Evolutionary conservation across 2,329 filamentous ascomycete genomes (phyloP).

Genomic region (Trichophyton verrucosum): DNA sequence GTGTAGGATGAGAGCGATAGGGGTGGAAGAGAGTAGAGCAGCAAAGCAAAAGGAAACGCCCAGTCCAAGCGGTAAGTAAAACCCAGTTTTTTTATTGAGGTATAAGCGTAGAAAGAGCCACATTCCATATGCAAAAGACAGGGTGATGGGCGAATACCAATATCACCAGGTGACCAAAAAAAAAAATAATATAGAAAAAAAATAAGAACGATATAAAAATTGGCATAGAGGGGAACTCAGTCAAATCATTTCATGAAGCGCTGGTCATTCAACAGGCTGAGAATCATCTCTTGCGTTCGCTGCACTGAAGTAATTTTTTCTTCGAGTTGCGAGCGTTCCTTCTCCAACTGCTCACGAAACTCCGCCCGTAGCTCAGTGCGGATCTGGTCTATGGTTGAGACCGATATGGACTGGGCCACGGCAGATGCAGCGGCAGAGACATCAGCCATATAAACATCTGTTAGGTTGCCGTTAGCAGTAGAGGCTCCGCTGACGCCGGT

Average conservation of each 20-base stretch:
- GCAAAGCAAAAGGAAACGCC: background rate
- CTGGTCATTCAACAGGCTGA: constrained; percentile 16
- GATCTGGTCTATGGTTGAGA: constrained; percentile 18
- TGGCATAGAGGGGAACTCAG: background rate
- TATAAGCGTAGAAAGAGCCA: background rate
- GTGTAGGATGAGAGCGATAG: background rate
- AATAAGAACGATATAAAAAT: too few relatives aligned
- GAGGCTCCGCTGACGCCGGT: background rate
- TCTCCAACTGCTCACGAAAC: constrained; percentile 23
- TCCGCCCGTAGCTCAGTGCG: constrained; percentile 24
- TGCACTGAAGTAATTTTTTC: constrained; percentile 29
- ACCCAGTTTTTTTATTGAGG: background rate
- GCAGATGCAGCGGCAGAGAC: background rate
- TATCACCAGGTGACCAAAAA: background rate
- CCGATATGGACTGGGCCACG: constrained; percentile 5
- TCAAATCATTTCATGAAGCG: background rate
- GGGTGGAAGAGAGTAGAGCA: background rate
- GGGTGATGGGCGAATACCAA: background rate
- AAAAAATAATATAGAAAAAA: background rate
- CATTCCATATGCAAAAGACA: background rate
- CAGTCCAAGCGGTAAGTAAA: background rate
- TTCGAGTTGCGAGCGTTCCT: constrained; percentile 22
- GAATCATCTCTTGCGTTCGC: constrained; percentile 30
- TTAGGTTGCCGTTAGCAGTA: background rate
- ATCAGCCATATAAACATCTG: constrained; percentile 3